Evolutionary conservation across 805 yeast species (phyloP).

Genomic region (Blastobotrys peoriensis): DNA sequence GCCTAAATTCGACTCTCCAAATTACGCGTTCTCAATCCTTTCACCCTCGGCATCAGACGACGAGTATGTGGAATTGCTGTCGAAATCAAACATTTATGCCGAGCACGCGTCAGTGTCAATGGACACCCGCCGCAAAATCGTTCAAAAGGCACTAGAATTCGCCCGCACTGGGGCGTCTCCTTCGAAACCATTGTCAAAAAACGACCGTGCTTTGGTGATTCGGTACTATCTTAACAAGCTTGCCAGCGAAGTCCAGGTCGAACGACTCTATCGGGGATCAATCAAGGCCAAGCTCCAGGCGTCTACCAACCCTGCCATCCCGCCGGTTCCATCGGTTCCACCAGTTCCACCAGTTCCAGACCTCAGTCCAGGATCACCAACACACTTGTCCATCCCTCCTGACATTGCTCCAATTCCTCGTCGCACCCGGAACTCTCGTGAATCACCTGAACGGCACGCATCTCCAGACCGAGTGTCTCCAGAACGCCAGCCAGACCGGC

Average conservation of each 20-base stretch:
- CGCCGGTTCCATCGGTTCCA: no score
- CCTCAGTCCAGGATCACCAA: slow-evolving; percentile 5
- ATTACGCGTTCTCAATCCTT: slow-evolving; percentile 34
- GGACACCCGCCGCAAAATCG: slow-evolving; percentile 36
- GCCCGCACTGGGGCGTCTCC: slow-evolving; percentile 7
- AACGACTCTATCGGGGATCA: slow-evolving; percentile 52
- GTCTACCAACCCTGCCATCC: neutral
- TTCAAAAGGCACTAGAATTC: slow-evolving; percentile 30
- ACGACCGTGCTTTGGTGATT: slow-evolving; percentile 43
- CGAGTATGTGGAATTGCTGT: slow-evolving; percentile 40
- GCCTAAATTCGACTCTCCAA: slow-evolving; percentile 28
- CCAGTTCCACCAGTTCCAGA: slow-evolving; percentile 7
- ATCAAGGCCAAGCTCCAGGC: slow-evolving; percentile 17
- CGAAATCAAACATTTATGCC: slow-evolving; percentile 45
- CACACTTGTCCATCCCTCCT: no score
- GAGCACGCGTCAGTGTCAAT: slow-evolving; percentile 45
- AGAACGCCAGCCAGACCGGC: neutral
- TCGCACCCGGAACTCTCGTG: neutral
- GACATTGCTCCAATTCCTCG: neutral
- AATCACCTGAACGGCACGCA: neutral
- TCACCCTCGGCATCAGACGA: slow-evolving; percentile 39
- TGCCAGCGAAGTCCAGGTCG: slow-evolving; percentile 61
- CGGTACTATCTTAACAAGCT: slow-evolving; percentile 42
- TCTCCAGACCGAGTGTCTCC: neutral
- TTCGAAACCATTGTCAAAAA: slow-evolving; percentile 23